Base-by-base conservation (phyloP, 495 filamentous ascomycete genomes). In the Cercophora scortea region DNA sequence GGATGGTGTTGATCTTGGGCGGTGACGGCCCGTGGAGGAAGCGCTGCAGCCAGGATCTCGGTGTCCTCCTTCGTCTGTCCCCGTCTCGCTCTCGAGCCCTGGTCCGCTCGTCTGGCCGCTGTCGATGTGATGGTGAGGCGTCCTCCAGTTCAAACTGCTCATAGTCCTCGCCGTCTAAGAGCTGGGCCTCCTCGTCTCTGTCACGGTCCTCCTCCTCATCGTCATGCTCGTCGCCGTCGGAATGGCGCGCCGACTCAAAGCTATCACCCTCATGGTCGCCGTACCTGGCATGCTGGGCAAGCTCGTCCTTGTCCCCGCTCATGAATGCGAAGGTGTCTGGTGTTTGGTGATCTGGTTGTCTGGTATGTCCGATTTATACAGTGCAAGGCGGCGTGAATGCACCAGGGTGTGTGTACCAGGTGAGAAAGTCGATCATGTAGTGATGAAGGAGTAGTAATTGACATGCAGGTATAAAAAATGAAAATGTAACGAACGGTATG, bases 1-100 rank as follows among this genome's bases (percentile, higher is more conserved):
- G 69, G 56, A 93, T 82, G 41, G 76, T 73, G 50, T 54, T 44
- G 1, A 39, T 15, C 33, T 49, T 34, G 17, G 55, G 58, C n/a
- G 51, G 55, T 19, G 45, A 42, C 6, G 61, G 56, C 9, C 55
- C 58, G 11, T 44, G 16, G 13, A 63, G 35, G 15, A 54, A 51
- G 19, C 51, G 18, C 9, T 57, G 38, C 45, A 55, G 42, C 17
- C 43, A 16, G 10, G 49, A 49, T 2, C 13, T 17, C 17, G 44
- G 13, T 38, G 32, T 4, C 9, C 11, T 12, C 42, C 33, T 39
- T 15, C 3, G 25, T 13, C 46, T 7, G 32, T 19, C n/a, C 45
- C 42, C 17, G 9, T 16, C 17, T 19, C 17, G 32, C 17, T 8
- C 51, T 53, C 25, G 2, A 5, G 25, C 25, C 25, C 25, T 25